These are phyloP conservation scores for Kazachstania kunashirensis DNA, from an alignment of 805 yeast species.

Conservation along the genomic window DNA sequence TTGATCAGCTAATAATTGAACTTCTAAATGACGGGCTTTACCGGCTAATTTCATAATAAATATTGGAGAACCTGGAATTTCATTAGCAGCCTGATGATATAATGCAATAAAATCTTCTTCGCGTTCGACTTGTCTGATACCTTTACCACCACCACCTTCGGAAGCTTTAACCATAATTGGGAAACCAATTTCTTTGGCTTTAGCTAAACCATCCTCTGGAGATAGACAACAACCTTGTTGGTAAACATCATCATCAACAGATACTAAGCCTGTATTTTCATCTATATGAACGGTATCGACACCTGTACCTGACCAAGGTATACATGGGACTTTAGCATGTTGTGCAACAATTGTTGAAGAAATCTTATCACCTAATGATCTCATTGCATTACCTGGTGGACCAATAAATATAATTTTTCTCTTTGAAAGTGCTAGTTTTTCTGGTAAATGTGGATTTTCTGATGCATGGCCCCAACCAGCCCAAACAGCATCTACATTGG, in stretches of 20 bases:
- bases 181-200: conserved; percentile 84
- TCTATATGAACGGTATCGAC: conserved; percentile 74
- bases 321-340: conserved; percentile 96
- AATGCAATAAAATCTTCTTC: conserved; percentile 68
- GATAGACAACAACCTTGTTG: conserved; percentile 77
- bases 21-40: conserved; percentile 95
- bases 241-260: conserved; percentile 78
- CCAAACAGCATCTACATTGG: conserved; percentile 97
- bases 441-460: conserved; percentile 95
- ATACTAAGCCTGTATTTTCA: conserved; percentile 61
- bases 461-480: conserved; percentile 99
- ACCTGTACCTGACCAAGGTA: conserved; percentile 99
- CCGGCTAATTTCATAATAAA: conserved; percentile 97
- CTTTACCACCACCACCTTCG: conserved; percentile 99
- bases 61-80: conserved; percentile 98
- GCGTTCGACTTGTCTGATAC: conserved; percentile 89
- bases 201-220: conserved; percentile 81
- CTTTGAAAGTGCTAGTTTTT: conserved; percentile 84
- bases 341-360: conserved; percentile 98
- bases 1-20: conserved; percentile 94
- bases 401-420: conserved; percentile 90
- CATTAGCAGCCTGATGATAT: conserved; percentile 91
- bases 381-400: conserved; percentile 98
- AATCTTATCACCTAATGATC: conserved; percentile 98
- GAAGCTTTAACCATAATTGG: conserved; percentile 99